phyloP scores from a whole-genome alignment of 768 basidiomycete genomes.

The Lactifluus echinatus region DNA sequence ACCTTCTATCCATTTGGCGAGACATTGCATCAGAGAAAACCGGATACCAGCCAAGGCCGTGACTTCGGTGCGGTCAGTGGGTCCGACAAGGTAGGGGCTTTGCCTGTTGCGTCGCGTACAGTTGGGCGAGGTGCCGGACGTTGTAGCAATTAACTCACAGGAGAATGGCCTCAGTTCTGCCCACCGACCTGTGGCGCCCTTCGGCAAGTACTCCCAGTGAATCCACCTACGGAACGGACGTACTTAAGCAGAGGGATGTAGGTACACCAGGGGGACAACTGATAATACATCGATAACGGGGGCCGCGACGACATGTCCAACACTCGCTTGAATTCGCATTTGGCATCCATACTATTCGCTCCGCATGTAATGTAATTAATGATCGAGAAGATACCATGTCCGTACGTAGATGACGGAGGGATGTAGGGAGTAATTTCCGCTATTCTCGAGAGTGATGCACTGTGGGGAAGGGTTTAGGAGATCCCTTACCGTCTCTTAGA shows the following conservation, averaged over 20 bases:
- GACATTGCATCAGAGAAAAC: too few relatives aligned
- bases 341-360: too few relatives aligned
- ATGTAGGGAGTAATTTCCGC: not conserved
- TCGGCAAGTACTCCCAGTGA: not conserved
- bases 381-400: not conserved
- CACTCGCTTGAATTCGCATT: not conserved
- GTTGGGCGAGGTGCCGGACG: too few relatives aligned
- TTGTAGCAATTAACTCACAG: too few relatives aligned
- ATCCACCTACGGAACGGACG: not conserved
- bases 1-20: too few relatives aligned
- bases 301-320: not conserved
- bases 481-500: too few relatives aligned
- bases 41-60: too few relatives aligned
- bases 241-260: not conserved
- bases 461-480: not conserved
- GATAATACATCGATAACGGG: not conserved
- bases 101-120: too few relatives aligned
- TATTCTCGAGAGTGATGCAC: not conserved
- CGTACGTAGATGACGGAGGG: not conserved
- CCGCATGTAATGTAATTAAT: not conserved
- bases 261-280: not conserved
- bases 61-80: too few relatives aligned
- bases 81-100: too few relatives aligned
- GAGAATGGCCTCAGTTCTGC: too few relatives aligned
- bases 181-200: too few relatives aligned